These are phyloP conservation scores for Tulasnella sp. DNA, from an alignment of 768 basidiomycete genomes.

Conservation along the genomic window DNA sequence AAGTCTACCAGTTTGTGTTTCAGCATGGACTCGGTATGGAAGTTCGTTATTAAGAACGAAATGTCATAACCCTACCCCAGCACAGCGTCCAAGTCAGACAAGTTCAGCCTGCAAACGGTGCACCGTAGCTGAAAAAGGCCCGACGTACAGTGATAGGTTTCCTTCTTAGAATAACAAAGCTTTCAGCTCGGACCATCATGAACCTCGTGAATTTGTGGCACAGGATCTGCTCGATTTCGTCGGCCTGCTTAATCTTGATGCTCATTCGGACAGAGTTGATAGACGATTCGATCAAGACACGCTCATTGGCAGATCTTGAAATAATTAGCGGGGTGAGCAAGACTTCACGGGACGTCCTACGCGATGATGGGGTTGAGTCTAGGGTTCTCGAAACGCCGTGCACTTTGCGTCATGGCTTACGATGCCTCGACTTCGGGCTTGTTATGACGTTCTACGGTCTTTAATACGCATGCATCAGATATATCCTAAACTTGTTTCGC, in stretches of 20 bases:
- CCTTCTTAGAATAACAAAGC: constrained; percentile 90
- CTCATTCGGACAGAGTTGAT: constrained; percentile 95
- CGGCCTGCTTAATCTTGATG: constrained; percentile 98
- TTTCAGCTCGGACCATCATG: constrained; percentile 98
- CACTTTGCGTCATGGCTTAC: constrained; percentile 36
- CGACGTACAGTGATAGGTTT: constrained; percentile 76
- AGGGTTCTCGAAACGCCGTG: neutral
- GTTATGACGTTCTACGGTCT: constrained; percentile 97
- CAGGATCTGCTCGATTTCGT: constrained; percentile 94
- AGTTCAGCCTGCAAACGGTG: neutral
- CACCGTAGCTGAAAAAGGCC: neutral
- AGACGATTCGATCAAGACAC: constrained; percentile 93
- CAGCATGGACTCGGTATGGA: constrained; percentile 95
- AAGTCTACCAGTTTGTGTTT: constrained; percentile 99
- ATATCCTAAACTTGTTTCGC: neutral
- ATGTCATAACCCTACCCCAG: constrained; percentile 85
- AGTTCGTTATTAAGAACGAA: constrained; percentile 95
- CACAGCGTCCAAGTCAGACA: constrained; percentile 11
- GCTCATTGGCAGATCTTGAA: constrained; percentile 94
- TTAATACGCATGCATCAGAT: neutral
- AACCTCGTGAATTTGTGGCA: constrained; percentile 98
- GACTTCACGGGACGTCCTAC: constrained; percentile 88
- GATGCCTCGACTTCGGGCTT: constrained; percentile 89
- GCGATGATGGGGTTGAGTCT: neutral
- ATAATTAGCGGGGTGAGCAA: constrained; percentile 89